phyloP scores from a whole-genome alignment of 1,284 basidiomycete species.

The Cutaneotrichosporon daszewskae region DNA sequence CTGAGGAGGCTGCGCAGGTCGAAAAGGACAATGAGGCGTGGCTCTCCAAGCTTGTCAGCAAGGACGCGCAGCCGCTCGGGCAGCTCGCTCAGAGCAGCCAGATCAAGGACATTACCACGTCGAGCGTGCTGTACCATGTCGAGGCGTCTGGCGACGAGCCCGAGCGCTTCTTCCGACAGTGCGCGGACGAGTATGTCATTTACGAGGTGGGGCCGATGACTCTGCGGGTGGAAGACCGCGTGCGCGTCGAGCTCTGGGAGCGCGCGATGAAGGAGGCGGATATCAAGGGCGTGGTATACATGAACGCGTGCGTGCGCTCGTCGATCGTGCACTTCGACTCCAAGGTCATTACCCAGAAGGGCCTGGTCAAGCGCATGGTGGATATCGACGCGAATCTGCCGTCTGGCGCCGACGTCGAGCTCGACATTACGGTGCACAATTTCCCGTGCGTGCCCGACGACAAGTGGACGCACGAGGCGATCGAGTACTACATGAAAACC shows the following conservation, averaged over 20 bases:
- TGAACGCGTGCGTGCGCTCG: constrained; percentile 58
- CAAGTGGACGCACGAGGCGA: constrained; percentile 56
- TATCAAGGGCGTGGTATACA: constrained; percentile 48
- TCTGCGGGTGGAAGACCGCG: constrained; percentile 54
- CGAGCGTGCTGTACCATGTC: constrained; percentile 11
- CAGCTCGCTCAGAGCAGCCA: constrained; percentile 8
- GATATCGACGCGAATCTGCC: constrained; percentile 9
- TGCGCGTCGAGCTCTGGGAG: constrained; percentile 58
- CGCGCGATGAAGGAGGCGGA: constrained; percentile 43
- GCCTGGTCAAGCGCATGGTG: constrained; percentile 48
- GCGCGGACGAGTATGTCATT: constrained; percentile 57
- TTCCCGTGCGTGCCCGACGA: constrained; percentile 63
- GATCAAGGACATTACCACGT: constrained; percentile 11
- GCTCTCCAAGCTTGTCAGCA: constrained; percentile 3
- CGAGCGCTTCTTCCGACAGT: constrained; percentile 41
- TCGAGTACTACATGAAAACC: constrained; percentile 54
- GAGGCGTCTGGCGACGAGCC: constrained; percentile 6
- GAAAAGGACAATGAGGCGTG: constrained; percentile 9
- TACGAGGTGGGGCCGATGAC: constrained; percentile 57
- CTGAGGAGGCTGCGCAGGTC: constrained; percentile 9
- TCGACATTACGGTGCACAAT: constrained; percentile 55
- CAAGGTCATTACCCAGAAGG: constrained; percentile 44
- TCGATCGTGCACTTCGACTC: constrained; percentile 58
- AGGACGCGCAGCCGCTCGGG: constrained; percentile 5
- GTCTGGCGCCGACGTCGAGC: constrained; percentile 39